Conservation (phyloP, 352 stramenopile species). For the Phytopythium kandeliae region DNA sequence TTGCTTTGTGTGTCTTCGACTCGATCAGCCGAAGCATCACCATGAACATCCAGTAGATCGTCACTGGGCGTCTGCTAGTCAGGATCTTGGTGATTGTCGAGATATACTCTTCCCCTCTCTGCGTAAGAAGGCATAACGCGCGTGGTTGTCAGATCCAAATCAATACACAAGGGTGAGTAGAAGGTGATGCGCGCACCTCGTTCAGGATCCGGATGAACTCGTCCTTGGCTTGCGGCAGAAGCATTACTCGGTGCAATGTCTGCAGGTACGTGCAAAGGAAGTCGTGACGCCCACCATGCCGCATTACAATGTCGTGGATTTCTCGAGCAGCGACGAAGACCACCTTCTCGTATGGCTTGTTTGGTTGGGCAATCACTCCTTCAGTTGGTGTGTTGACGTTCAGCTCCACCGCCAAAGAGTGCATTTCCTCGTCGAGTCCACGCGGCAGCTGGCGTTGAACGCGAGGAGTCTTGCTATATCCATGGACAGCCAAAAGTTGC, state of each 20-base stretch:
- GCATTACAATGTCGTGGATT: conserved; percentile 57
- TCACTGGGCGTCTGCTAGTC: conserved; percentile 37
- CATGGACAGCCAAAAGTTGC: conserved; percentile 47
- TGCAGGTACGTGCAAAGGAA: conserved; percentile 76
- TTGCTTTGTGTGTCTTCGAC: conserved; percentile 51
- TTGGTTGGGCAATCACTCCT: conserved; percentile 67
- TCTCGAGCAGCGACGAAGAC: conserved; percentile 59
- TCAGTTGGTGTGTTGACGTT: conserved; percentile 73
- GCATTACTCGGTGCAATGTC: conserved; percentile 60
- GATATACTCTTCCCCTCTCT: conserved; percentile 76
- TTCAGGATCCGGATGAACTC: conserved; percentile 71
- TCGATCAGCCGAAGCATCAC: conserved; percentile 59
- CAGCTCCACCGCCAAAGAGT: conserved; percentile 62
- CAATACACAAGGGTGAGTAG: background rate
- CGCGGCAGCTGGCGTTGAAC: conserved; percentile 55
- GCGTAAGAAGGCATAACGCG: conserved; percentile 6
- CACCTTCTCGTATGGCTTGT: conserved; percentile 75
- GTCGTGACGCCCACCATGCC: conserved; percentile 51
- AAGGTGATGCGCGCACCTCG: conserved; percentile 33
- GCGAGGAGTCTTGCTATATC: conserved; percentile 55
- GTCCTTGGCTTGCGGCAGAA: conserved; percentile 60
- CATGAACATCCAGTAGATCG: conserved; percentile 74
- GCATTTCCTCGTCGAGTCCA: conserved; percentile 71
- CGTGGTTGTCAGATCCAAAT: background rate
- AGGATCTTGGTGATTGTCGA: conserved; percentile 60